Conservation (phyloP, 148 eudicot genomes). For the Silene conica region DNA sequence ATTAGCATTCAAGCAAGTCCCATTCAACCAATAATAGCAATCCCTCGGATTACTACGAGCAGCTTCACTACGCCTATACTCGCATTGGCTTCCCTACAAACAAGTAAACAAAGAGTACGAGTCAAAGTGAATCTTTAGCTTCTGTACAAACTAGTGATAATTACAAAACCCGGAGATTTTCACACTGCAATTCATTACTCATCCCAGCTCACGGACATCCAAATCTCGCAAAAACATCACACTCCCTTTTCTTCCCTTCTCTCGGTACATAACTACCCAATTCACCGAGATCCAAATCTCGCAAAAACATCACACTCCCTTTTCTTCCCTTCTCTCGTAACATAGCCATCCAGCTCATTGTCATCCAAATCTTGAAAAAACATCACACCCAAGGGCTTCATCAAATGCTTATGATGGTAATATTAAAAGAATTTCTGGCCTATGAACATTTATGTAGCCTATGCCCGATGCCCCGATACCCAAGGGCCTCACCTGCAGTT, state of each 20-base stretch:
- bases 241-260: no score
- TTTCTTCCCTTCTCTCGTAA: not conserved
- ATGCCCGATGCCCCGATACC: no score
- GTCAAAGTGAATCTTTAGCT: not conserved
- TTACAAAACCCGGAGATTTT: not conserved
- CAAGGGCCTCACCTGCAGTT: no score
- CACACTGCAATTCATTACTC: no score
- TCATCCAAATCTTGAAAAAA: not conserved
- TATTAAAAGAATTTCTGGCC: no score
- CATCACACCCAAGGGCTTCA: no score
- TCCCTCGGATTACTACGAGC: slow-evolving; percentile 90
- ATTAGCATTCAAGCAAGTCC: slow-evolving; percentile 81
- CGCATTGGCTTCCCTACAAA: slow-evolving; percentile 85
- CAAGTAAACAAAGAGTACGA: not conserved
- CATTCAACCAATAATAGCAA: slow-evolving; percentile 81
- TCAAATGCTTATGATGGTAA: no score
- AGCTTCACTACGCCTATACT: slow-evolving; percentile 90
- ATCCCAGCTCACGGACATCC: not conserved
- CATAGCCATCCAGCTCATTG: not conserved
- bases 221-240: not conserved
- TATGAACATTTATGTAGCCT: no score
- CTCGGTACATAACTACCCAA: not conserved
- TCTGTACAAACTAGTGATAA: not conserved
- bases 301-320: not conserved
- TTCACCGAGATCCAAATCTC: not conserved